Conservation (phyloP, 2,329 filamentous ascomycete species). For the Cercospora sojina region DNA sequence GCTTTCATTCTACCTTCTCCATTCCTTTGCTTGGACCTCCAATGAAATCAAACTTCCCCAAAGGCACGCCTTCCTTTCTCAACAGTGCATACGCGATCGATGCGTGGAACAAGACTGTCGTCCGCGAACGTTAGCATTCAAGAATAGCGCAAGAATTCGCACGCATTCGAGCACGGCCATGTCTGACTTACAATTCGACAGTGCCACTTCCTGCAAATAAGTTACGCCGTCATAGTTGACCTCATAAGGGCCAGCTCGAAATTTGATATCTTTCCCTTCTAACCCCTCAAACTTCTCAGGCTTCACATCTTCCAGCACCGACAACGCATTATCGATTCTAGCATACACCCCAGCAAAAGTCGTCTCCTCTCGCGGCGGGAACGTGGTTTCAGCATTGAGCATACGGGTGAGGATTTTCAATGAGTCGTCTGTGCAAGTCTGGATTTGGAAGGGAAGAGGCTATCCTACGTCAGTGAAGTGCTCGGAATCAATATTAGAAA, state of each 20-base stretch:
- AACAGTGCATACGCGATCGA: conserved; percentile 60
- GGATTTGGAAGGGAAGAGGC: conserved; percentile 51
- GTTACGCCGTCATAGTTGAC: conserved; percentile 44
- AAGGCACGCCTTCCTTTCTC: conserved; percentile 58
- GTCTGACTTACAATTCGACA: conserved; percentile 51
- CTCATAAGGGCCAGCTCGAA: conserved; percentile 39
- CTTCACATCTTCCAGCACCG: conserved; percentile 48
- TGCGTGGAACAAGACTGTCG: conserved; percentile 59
- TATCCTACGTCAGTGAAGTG: background rate
- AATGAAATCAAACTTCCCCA: conserved; percentile 62
- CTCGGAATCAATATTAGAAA: background rate
- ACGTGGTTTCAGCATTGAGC: conserved; percentile 41
- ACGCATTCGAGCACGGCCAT: background rate
- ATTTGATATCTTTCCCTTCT: conserved; percentile 20
- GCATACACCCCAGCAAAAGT: conserved; percentile 53
- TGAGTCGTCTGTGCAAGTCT: conserved; percentile 37
- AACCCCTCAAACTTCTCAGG: conserved; percentile 44
- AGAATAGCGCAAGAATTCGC: background rate
- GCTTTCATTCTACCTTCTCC: conserved; percentile 54
- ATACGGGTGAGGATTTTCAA: conserved; percentile 44
- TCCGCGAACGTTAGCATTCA: background rate
- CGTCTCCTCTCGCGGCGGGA: conserved; percentile 37
- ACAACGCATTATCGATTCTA: conserved; percentile 50
- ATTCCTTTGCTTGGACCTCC: conserved; percentile 29
- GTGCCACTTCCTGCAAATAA: conserved; percentile 51